These are phyloP conservation scores for Colletotrichum sp. DNA, from an alignment of 2,329 filamentous ascomycete genomes.

Conservation along the genomic window DNA sequence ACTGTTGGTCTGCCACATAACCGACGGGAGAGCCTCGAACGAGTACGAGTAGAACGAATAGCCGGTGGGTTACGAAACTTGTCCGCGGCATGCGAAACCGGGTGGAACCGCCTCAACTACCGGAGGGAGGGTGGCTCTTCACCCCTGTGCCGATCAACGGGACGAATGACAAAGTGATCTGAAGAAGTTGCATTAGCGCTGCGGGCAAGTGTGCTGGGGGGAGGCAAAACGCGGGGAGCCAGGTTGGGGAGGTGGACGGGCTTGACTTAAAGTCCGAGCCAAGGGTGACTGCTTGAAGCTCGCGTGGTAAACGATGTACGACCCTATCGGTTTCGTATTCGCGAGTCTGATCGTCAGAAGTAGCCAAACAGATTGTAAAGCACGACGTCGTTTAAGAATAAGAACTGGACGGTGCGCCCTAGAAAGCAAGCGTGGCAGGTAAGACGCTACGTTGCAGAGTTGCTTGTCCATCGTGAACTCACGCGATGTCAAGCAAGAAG, in stretches of 20 bases:
- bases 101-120: not conserved
- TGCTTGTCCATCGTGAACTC: not conserved
- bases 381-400: not conserved
- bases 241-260: not conserved
- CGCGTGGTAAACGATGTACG: not conserved
- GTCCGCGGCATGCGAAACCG: not conserved
- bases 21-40: not conserved
- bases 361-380: not conserved
- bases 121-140: not conserved
- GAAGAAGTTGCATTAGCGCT: not conserved
- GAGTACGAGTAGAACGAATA: not conserved
- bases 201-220: not conserved
- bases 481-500: not conserved
- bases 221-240: not conserved
- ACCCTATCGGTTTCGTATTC: conserved; percentile 3
- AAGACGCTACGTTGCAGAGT: not conserved
- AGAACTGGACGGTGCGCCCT: not conserved
- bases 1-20: not conserved
- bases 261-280: not conserved
- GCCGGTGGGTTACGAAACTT: not conserved
- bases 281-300: not conserved
- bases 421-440: not conserved
- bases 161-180: not conserved
- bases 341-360: not conserved
- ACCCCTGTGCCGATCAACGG: not conserved